Evolutionary conservation across 495 filamentous ascomycete species (phyloP), one percentile per base, ranked within the genome.

Genomic region (Apiosordaria backusii): DNA sequence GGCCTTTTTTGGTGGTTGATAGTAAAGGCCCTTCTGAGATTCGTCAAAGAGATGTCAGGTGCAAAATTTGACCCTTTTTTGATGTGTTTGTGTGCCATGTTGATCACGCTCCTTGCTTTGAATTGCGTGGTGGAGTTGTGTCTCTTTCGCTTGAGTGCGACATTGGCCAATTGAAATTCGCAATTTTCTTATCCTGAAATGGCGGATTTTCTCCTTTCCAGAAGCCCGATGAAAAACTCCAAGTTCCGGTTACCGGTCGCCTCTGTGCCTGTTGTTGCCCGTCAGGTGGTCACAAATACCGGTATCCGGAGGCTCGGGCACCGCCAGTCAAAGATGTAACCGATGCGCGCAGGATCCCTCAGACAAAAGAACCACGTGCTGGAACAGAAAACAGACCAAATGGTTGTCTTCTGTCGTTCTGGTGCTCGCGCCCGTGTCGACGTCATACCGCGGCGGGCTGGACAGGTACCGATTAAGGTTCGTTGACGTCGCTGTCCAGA

Each of bases 121-220:
- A 61, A 27, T 61, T 61, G 24, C 27, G 21, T 18, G 29, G 59
- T 61, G 59, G 59, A 61, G 59, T 40, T 45, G 26, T 35, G n/a
- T 40, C 59, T 27, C 59, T 27, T 19, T 61, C 59, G 27, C 27
- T 61, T 21, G 27, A 5, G 16, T 19, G 18, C 24, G n/a, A 21
- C 18, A 27, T 61, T 61, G 59, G 26, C 59, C 59, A 61, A 61
- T 61, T 45, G 59, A 55, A 55, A 21, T 23, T 55, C 22, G n/a
- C 52, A 19, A 55, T 55, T 55, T 55, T 55, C 52, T 13, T 55
- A 55, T 55, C 22, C 52, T 55, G n/a, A 23, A 55, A 55, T 23
- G n/a, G 52, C 52, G 18, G n/a, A 3, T 55, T 19, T 55, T 6
- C 22, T 55, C 52, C 22, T 55, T 23, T 55, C 52, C n/a, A 55